Base-by-base conservation (phyloP, 2,329 filamentous ascomycete species). In the Talaromyces amestolkiae region DNA sequence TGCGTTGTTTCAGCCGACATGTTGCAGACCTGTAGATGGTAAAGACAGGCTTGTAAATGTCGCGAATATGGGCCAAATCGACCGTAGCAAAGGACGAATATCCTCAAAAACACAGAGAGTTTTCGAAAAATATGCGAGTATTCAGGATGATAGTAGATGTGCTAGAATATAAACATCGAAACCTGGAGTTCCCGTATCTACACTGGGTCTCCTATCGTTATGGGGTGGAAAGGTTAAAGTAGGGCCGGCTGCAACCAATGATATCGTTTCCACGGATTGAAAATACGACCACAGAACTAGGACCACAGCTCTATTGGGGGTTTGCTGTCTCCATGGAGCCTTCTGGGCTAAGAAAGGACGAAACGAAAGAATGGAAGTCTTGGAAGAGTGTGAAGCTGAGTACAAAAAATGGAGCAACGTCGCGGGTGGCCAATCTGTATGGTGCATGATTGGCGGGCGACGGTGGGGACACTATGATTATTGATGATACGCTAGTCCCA, bases 1-100 rank as follows among this genome's bases (percentile, higher is more conserved):
- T 69, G 61, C 19, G 58, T 19, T 10, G 67, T 65, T 22, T 67
- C 59, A 49, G 65, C 53, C 49, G 68, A 65, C 70, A 73, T 73
- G 51, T 41, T 53, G 51, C 33, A 45, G n/a, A 43, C 10, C 59
- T 11, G 33, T 24, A n/a, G 10, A 39, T 24, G 1, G 1, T 10
- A 8, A 9, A 37, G 22, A 39, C 17, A 56, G 53, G 19, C 19
- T 54, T 10, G 19, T 39, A 6, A 22, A 37, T 22, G 47, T 15
- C 1, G 22, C n/a, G 19, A 61, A 35, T 35, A 31, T n/a, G 47
- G 24, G 58, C 10, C 58, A 27, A 10, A 31, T 33, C 27, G 24
- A 60, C 58, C 41, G 58, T 47, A 49, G 33, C 31, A 49, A 49
- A 22, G 22, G 19, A 37, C 58, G 3, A 39, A 9, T 33, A 33